Conservation (phyloP, 2,329 filamentous ascomycete genomes). For the Fusarium begoniae region DNA sequence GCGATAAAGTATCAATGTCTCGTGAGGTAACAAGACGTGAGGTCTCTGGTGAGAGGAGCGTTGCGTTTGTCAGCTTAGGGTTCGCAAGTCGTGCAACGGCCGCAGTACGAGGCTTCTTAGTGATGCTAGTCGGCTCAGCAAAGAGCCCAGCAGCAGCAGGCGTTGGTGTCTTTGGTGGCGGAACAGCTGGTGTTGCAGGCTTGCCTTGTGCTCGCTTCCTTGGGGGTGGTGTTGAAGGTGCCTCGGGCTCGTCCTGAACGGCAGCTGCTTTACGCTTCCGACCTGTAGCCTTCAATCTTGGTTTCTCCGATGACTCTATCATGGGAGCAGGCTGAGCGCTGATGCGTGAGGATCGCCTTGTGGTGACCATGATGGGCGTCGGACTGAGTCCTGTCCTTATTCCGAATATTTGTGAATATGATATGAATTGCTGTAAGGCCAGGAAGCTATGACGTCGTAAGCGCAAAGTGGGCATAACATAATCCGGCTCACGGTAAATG, state of each 20-base stretch:
- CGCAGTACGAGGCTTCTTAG: constrained; percentile 52
- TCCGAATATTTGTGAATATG: neutral
- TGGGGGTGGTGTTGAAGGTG: constrained; percentile 45
- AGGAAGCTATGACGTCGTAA: constrained; percentile 1
- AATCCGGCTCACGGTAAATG: neutral
- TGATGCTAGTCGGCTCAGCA: constrained; percentile 43
- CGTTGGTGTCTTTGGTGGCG: constrained; percentile 57
- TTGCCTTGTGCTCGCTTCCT: constrained; percentile 45
- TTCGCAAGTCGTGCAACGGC: constrained; percentile 66
- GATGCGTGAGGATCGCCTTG: constrained; percentile 54
- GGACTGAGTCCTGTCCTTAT: constrained; percentile 13
- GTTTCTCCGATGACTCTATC: constrained; percentile 28
- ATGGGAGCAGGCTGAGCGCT: constrained; percentile 38
- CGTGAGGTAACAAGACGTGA: constrained; percentile 68
- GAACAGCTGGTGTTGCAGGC: constrained; percentile 30
- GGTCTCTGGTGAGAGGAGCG: constrained; percentile 75
- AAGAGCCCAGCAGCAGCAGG: constrained; percentile 56
- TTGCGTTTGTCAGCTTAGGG: constrained; percentile 73
- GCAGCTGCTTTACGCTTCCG: constrained; percentile 50
- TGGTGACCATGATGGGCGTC: constrained; percentile 44
- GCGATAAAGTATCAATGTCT: constrained; percentile 55
- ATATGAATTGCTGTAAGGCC: constrained; percentile 16
- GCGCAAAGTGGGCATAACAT: constrained; percentile 23
- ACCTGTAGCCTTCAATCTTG: constrained; percentile 30
- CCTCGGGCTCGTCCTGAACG: constrained; percentile 33